Base-by-base conservation (phyloP, 2,329 filamentous ascomycete species). In the Xylaria sp. region DNA sequence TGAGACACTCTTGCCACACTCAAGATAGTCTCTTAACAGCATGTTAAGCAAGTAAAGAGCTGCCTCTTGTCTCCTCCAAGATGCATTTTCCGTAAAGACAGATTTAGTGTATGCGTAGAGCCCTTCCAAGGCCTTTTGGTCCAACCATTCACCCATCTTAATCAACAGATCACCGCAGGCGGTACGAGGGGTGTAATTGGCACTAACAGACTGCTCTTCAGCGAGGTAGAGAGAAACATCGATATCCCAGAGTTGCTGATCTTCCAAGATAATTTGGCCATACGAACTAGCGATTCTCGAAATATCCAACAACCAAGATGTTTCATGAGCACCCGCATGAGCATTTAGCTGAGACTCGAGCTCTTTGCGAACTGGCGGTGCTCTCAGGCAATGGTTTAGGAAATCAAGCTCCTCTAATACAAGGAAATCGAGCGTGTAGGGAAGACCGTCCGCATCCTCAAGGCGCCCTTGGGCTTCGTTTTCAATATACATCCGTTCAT, bases 161-260 rank as follows among this genome's bases (percentile, higher is more conserved):
- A 97, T 93, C 28, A 97, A 84, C 51, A 99, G 81, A 75, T 98
- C 95, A 51, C 93, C 94, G 67, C 92, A 95, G 42, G 94, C 95
- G 17, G 92, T 96, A 69, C 95, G 88, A 14, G 95, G 92, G 0
- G 95, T 97, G 78, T 98, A 99, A 76, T 98, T 98, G 33, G 94
- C 92, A 12, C 93, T 97, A 17, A 97, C 91, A 2, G 93, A 94
- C 1, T 92, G 94, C 78, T 98, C 94, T 77, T 99, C 95, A 0
- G 93, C 94, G 49, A 99, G 83, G 77, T 96, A 99, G 2, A 99
- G 85, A 61, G 96, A 98, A 69, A 96, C 91, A 76, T 99, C 95
- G 66, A 97, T 92, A 70, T 97, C 92, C 95, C 95, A 99, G 9
- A 99, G 79, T 7, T 92, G 92, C 78, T 97, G 92, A 73, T 98